Evolutionary conservation across 2,329 filamentous ascomycete species (phyloP).

Genomic region (Fusarium setosum): DNA sequence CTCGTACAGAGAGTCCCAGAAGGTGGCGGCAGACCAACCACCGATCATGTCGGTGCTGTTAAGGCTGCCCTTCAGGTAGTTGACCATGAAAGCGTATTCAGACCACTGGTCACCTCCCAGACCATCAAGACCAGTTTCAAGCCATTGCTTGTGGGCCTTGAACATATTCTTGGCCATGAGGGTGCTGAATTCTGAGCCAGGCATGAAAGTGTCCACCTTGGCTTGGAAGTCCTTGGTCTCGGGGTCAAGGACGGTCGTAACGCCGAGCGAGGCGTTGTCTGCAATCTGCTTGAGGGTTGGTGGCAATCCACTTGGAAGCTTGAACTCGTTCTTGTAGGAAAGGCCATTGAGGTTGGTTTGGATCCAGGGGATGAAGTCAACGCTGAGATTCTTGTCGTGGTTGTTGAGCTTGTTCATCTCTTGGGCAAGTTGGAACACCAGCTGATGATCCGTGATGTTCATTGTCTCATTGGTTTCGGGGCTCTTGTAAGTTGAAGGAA

Average conservation of each 20-base stretch:
- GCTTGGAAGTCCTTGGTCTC: neutral
- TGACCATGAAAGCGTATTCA: conserved; percentile 57
- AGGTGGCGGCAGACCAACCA: conserved; percentile 46
- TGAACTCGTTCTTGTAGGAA: conserved; percentile 23
- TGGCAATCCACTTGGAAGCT: conserved; percentile 40
- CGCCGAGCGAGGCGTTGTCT: neutral
- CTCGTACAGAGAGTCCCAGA: conserved; percentile 61
- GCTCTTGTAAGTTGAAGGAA: conserved; percentile 65
- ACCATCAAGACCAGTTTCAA: conserved; percentile 22
- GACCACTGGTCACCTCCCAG: conserved; percentile 66
- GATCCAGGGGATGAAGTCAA: conserved; percentile 74
- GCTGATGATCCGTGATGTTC: conserved; percentile 71
- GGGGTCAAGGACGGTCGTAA: conserved; percentile 3
- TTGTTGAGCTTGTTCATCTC: conserved; percentile 71
- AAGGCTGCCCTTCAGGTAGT: conserved; percentile 58
- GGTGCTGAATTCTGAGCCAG: neutral
- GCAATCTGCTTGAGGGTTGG: conserved; percentile 33
- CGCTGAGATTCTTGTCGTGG: conserved; percentile 57
- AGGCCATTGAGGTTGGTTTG: conserved; percentile 53
- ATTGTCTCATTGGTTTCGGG: conserved; percentile 62
- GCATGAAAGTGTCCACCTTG: neutral
- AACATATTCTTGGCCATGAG: conserved; percentile 55
- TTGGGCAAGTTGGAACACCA: conserved; percentile 73
- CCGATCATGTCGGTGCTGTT: conserved; percentile 51
- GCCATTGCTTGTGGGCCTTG: conserved; percentile 49